phyloP scores from a whole-genome alignment of 2,329 filamentous ascomycete species.

The Huntiella moniliformis region DNA sequence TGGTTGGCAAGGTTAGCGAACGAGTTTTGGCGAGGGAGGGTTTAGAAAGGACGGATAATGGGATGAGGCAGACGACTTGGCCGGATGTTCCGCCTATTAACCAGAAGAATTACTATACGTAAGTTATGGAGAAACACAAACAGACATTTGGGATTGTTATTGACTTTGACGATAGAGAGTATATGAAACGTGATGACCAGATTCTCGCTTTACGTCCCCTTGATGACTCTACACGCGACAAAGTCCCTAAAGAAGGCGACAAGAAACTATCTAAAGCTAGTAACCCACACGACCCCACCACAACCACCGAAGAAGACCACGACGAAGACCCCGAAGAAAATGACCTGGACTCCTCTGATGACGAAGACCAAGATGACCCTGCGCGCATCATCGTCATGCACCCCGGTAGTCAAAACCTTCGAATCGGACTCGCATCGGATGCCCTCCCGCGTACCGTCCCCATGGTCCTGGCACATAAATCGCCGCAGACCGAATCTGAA shows the following conservation, averaged over 20 bases:
- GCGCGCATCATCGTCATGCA: conserved; percentile 92
- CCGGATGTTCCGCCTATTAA: conserved; percentile 87
- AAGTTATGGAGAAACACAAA: conserved; percentile 14
- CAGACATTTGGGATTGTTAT: neutral
- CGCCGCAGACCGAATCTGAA: conserved; percentile 63
- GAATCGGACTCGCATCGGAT: conserved; percentile 90
- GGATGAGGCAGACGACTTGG: conserved; percentile 90
- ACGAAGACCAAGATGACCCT: conserved; percentile 45
- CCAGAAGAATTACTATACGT: conserved; percentile 99
- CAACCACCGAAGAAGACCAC: conserved; percentile 17
- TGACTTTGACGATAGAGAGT: conserved; percentile 43
- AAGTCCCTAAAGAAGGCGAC: conserved; percentile 73
- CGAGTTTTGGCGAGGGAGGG: conserved; percentile 44
- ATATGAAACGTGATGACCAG: conserved; percentile 95
- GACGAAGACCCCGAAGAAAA: conserved; percentile 35
- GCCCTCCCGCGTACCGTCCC: conserved; percentile 85
- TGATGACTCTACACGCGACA: conserved; percentile 69
- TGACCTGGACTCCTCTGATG: conserved; percentile 14
- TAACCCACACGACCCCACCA: too few relatives aligned
- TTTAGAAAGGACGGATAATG: conserved; percentile 91
- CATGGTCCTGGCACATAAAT: conserved; percentile 74
- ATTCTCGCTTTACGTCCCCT: conserved; percentile 76
- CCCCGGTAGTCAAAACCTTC: conserved; percentile 82
- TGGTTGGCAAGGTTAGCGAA: conserved; percentile 48
- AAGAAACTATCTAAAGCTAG: too few relatives aligned